Evolutionary conservation across 1,139 yeast species (phyloP).

Genomic region (Candida sp.): DNA sequence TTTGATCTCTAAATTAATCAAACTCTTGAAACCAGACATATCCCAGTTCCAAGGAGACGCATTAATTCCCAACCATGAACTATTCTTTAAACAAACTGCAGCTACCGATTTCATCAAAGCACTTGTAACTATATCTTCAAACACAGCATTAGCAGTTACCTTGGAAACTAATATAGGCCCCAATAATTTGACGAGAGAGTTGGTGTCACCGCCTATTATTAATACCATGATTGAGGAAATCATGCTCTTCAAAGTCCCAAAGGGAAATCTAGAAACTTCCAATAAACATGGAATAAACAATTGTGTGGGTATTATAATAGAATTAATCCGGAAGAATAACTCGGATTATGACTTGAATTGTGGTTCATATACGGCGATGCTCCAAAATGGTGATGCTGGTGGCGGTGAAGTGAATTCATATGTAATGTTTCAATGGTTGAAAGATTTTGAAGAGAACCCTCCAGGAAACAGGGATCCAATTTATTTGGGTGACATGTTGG

Average conservation of each 20-base stretch:
- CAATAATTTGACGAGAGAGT: conserved; percentile 42
- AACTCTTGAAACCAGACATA: conserved; percentile 45
- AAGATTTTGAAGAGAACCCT: conserved; percentile 47
- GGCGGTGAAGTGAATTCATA: conserved; percentile 39
- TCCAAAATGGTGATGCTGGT: conserved; percentile 27
- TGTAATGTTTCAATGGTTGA: conserved; percentile 46
- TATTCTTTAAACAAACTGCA: conserved; percentile 78
- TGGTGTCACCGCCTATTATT: conserved; percentile 36
- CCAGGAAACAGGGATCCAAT: conserved; percentile 47
- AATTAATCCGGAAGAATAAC: conserved; percentile 44
- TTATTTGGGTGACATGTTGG: conserved; percentile 43
- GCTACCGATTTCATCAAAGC: conserved; percentile 96
- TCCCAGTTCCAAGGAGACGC: conserved; percentile 23
- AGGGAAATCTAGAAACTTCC: conserved; percentile 17
- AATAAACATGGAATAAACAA: conserved; percentile 47
- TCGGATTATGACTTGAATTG: conserved; percentile 47
- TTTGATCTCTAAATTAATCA: conserved; percentile 50
- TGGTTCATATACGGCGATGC: conserved; percentile 35
- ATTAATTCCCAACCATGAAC: conserved; percentile 27
- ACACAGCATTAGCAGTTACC: conserved; percentile 45
- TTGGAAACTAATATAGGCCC: conserved; percentile 49
- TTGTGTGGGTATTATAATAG: conserved; percentile 47
- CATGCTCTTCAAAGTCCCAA: conserved; percentile 25
- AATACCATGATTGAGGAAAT: conserved; percentile 39
- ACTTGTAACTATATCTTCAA: conserved; percentile 88